A percentile compares a stretch with the other conserved stretches of the same genome.
These are phyloP conservation scores for Eucalyptus rudis DNA, from an alignment of 345 rosid species.

Conservation along the genomic window DNA sequence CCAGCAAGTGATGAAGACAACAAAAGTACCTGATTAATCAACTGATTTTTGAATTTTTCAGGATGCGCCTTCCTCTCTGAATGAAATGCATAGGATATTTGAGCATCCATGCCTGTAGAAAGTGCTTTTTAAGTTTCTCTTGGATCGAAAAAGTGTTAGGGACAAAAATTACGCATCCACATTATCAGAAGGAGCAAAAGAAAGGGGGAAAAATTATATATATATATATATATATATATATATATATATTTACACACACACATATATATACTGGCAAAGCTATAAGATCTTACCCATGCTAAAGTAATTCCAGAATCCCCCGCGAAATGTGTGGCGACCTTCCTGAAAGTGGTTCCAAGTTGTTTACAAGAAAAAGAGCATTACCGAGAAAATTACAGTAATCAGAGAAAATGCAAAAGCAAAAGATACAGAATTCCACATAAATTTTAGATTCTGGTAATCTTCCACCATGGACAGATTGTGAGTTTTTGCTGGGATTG, in stretches of 20 bases:
- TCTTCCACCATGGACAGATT: background rate
- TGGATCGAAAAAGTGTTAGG: background rate
- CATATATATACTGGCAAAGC: too few species aligned
- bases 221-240: too few species aligned
- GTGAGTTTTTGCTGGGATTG: background rate
- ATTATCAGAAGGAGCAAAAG: too few species aligned
- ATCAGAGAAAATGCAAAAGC: background rate
- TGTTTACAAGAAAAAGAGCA: background rate
- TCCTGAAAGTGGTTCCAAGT: slow-evolving; percentile 33
- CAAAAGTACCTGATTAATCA: slow-evolving; percentile 75
- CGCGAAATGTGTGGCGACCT: slow-evolving; percentile 80
- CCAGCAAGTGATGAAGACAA: background rate
- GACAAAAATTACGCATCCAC: background rate
- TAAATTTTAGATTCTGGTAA: background rate
- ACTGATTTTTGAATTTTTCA: slow-evolving; percentile 79
- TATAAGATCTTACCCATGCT: slow-evolving; percentile 63
- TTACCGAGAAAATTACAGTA: background rate
- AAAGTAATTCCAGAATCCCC: slow-evolving; percentile 98
- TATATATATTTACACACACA: too few species aligned
- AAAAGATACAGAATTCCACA: background rate
- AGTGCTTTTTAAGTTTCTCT: background rate
- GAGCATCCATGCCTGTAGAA: slow-evolving; percentile 91
- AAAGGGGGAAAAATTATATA: too few species aligned
- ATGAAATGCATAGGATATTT: slow-evolving; percentile 81
- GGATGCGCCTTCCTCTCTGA: slow-evolving; percentile 79